These are phyloP conservation scores for Vaccinium darrowii DNA, from an alignment of 148 eudicot species.

Conservation along the genomic window DNA sequence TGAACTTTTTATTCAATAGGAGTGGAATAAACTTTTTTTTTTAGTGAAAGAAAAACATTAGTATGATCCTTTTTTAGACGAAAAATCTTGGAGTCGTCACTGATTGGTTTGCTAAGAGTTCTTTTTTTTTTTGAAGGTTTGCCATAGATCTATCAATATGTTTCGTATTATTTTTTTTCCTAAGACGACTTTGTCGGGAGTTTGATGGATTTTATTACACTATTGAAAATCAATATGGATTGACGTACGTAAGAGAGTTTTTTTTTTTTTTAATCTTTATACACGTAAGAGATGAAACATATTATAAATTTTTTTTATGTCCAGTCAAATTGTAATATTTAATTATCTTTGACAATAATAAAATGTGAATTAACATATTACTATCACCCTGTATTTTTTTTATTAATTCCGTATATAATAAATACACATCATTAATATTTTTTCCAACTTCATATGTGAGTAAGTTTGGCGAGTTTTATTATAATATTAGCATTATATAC, in stretches of 20 bases:
- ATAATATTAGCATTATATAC: neutral
- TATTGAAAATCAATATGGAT: neutral
- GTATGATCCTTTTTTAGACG: too few species aligned
- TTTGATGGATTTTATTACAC: neutral
- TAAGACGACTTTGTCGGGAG: neutral
- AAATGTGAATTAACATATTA: neutral
- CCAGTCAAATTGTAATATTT: neutral
- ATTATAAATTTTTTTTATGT: too few species aligned
- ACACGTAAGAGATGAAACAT: too few species aligned
- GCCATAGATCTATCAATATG: neutral
- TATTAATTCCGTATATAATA: neutral
- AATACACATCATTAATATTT: neutral
- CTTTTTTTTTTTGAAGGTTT: neutral
- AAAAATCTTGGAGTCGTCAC: neutral
- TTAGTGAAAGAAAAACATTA: too few species aligned
- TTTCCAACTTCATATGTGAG: neutral
- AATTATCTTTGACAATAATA: neutral
- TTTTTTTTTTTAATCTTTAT: neutral
- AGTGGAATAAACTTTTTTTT: too few species aligned
- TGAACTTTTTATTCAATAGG: too few species aligned
- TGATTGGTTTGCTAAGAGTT: neutral
- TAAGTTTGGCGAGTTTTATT: neutral
- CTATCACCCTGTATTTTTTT: neutral
- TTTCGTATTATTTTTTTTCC: neutral
- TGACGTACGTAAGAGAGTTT: neutral